Evolutionary conservation across 2,329 filamentous ascomycete genomes (phyloP).

Genomic region (Ophiostoma novo-ulmi): DNA sequence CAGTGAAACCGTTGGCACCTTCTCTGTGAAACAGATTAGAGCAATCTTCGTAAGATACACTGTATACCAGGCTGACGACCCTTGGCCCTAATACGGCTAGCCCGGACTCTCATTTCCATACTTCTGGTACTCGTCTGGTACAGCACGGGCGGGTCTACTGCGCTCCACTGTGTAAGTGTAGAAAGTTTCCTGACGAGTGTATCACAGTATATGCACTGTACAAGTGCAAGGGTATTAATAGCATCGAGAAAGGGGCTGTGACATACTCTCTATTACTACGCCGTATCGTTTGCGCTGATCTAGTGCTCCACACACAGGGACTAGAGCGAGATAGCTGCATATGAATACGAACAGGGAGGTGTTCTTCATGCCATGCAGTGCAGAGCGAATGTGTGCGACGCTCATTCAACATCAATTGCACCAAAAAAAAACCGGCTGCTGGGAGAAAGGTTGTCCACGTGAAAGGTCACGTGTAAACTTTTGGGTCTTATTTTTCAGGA

Average conservation of each 20-base stretch:
- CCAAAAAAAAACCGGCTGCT: too few species aligned
- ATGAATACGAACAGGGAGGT: conserved; percentile 9
- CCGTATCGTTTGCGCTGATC: conserved; percentile 2
- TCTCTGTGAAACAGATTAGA: conserved; percentile 10
- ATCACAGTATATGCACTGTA: neutral
- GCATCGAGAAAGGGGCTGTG: conserved; percentile 10
- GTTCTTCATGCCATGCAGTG: neutral
- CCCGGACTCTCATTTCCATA: neutral
- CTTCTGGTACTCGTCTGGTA: neutral
- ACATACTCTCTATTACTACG: neutral
- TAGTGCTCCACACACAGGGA: conserved; percentile 9
- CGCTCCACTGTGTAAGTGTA: neutral
- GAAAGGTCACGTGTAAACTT: neutral
- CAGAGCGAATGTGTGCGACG: neutral
- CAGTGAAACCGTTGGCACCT: conserved; percentile 17
- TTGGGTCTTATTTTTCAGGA: neutral
- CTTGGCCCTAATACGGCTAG: neutral
- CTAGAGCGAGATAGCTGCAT: neutral
- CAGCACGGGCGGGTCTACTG: neutral
- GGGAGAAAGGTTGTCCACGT: neutral
- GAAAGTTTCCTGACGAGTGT: neutral
- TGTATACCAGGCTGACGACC: neutral
- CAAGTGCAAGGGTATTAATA: neutral
- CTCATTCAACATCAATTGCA: too few species aligned
- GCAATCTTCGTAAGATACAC: neutral